Base-by-base conservation (phyloP, 371 early-diverging fungal species). In the Saksenaea vasiformis region DNA sequence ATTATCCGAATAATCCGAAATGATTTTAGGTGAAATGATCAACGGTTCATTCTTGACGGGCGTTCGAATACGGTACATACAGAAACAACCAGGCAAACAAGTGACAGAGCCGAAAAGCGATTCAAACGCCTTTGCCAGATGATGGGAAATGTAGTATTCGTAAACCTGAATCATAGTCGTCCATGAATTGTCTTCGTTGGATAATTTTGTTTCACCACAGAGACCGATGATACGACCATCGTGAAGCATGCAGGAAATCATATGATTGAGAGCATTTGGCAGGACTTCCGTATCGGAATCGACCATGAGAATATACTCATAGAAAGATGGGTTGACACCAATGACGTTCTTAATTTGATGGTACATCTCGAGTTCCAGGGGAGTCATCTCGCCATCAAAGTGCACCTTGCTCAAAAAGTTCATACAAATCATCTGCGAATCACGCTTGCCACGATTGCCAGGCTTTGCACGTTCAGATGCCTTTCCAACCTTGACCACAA, bases 381-480 rank as follows among this genome's bases (percentile, higher is more conserved):
- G 94, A 8, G 93, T 88, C 91, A 97, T 91, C 60, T 94, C 87
- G 41, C 82, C 71, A 67, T 95, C 92, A 79, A 95, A 97, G 74
- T 98, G 96, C 10, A 99, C 94, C 77, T 95, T 94, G 80, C 94
- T 93, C 73, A 99, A 90, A 86, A 99, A 99, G 57, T 92, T 87
- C 99, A 99, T 99, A 69, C 95, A 89, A 59, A 99, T 90, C 78
- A 99, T 90, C 85, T 99, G 99, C 31, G 98, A 96, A 84, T 99
- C 99, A 71, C 99, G 93, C 85, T 99, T 99, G 69, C 99, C 99
- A 47, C 99, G 85, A 76, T 99, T 99, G n/a, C 98, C 98, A 10
- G 95, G 90, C 71, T 91, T 93, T 58, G 84, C 82, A 60, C 87
- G 84, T 73, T 94, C 93, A 22, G 84, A 84, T 0, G 91, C 89